Percentiles rank a stretch among this genome's conserved stretches.
Conservation (phyloP, 805 yeast species). For the Komagataella pastoris region DNA sequence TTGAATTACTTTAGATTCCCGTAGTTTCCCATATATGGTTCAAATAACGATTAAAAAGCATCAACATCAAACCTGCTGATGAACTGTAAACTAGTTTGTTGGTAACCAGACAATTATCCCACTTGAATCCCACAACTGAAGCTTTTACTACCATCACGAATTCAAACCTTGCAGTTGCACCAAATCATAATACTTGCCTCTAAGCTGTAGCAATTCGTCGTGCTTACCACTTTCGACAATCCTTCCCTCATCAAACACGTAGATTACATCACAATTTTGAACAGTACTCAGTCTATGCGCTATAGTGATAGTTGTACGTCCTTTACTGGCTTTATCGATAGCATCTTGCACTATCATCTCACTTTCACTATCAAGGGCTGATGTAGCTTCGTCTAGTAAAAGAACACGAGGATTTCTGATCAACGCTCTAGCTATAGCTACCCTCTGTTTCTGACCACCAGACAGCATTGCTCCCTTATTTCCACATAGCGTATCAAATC, state of each 20-base stretch:
- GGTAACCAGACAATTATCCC: background rate
- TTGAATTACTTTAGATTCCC: no score
- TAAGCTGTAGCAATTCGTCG: slow-evolving; percentile 15
- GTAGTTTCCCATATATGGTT: no score
- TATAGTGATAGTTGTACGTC: slow-evolving; percentile 70
- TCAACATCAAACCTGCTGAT: background rate
- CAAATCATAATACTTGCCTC: slow-evolving; percentile 15
- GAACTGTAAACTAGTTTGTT: background rate
- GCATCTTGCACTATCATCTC: slow-evolving; percentile 78
- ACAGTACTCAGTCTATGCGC: slow-evolving; percentile 90
- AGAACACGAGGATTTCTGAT: slow-evolving; percentile 48
- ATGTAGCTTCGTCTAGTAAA: slow-evolving; percentile 84
- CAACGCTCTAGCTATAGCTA: slow-evolving; percentile 75
- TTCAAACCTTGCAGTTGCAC: slow-evolving; percentile 17
- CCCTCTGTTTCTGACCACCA: slow-evolving; percentile 84
- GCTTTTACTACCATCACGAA: background rate
- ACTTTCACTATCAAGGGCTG: slow-evolving; percentile 79
- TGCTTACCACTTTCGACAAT: slow-evolving; percentile 35
- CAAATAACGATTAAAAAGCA: background rate
- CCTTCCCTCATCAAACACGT: slow-evolving; percentile 45
- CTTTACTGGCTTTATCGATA: slow-evolving; percentile 34
- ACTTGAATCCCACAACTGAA: background rate
- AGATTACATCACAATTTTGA: slow-evolving; percentile 63
- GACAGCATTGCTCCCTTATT: slow-evolving; percentile 35
- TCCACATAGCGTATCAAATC: slow-evolving; percentile 47